Base-by-base conservation (phyloP, 2,329 filamentous ascomycete species). In the Fusarium palustre region DNA sequence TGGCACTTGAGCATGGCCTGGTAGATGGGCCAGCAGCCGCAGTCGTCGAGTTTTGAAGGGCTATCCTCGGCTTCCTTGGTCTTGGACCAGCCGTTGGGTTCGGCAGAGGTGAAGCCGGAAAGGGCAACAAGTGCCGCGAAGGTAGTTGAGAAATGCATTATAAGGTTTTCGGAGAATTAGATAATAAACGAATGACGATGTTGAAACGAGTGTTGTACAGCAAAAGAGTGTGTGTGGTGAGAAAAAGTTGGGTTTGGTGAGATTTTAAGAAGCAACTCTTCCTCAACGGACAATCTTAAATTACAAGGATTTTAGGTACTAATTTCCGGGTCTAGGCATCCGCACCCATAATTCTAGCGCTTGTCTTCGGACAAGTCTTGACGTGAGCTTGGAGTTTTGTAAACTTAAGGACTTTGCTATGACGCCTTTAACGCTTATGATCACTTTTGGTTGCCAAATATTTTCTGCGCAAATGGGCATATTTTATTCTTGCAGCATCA, bases 1-100 rank as follows among this genome's bases (percentile, higher is more conserved):
- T 71, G 69, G 34, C 69, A 71, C 24, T 39, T 39, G 10, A 69
- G 58, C 11, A 71, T 71, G 4, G 68, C 61, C 41, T 71, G 55
- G 20, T 71, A 69, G 34, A 71, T 71, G n/a, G 65, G 68, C 61
- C 61, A 60, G 58, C 69, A 71, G 20, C 69, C 69, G 45, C 69
- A 71, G 61, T 71, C 68, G 22, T 71, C 69, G 28, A 71, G 65
- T 8, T 71, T 71, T 0, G 65, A 60, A n/a, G 69, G 69, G 39
- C 69, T 67, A 12, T 71, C 69, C 6, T 36, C n/a, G 3, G 69
- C 69, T 42, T 50, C 33, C 12, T 58, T 71, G 33, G 61, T 69
- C 30, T 57, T 57, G 24, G 68, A 71, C 68, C 68, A 71, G 48
- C 68, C 68, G 47, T 71, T 71, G 41, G 68, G 68, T 0, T 46